These are phyloP conservation scores for Thelephora terrestris DNA, from an alignment of 1,284 basidiomycete species.

Conservation along the genomic window DNA sequence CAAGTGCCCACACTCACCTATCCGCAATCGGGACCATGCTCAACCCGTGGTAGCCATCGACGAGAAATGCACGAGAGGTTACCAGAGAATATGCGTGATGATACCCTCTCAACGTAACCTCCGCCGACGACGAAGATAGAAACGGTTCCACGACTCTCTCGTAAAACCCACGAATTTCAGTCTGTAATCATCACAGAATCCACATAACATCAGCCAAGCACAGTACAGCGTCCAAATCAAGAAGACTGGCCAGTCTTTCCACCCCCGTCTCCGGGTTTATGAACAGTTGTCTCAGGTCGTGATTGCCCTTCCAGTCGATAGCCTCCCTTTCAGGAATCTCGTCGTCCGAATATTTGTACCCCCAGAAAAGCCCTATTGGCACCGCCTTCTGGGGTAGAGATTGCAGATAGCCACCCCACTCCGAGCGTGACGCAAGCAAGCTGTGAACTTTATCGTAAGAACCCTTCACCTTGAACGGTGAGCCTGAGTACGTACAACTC, in stretches of 20 bases:
- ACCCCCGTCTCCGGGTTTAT: slow-evolving; percentile 20
- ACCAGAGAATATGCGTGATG: slow-evolving; percentile 71
- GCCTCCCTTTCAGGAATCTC: slow-evolving; percentile 24
- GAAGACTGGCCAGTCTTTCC: slow-evolving; percentile 13
- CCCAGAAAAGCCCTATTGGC: slow-evolving; percentile 61
- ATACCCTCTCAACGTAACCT: slow-evolving; percentile 38
- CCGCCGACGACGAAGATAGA: slow-evolving; percentile 12
- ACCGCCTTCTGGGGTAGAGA: slow-evolving; percentile 44
- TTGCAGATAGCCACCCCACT: slow-evolving; percentile 60
- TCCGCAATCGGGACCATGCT: slow-evolving; percentile 89
- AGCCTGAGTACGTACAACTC: slow-evolving; percentile 42
- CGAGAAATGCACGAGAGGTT: slow-evolving; percentile 78
- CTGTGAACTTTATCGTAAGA: slow-evolving; percentile 18
- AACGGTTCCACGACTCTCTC: slow-evolving; percentile 27
- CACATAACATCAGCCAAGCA: slow-evolving; percentile 4
- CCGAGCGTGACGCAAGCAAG: slow-evolving; percentile 33
- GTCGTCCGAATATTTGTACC: slow-evolving; percentile 16
- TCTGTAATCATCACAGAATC: slow-evolving; percentile 21
- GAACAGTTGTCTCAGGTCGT: slow-evolving; percentile 9
- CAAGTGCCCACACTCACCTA: slow-evolving; percentile 40
- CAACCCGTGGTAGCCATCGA: slow-evolving; percentile 79
- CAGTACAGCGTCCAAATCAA: slow-evolving; percentile 1
- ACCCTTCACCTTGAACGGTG: slow-evolving; percentile 10
- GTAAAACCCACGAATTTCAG: slow-evolving; percentile 41
- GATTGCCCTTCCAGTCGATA: slow-evolving; percentile 2